A percentile compares a stretch with the other conserved stretches of the same genome.
These are phyloP conservation scores for Platanthera zijinensis DNA, from an alignment of 106 monocot genomes.

Conservation along the genomic window DNA sequence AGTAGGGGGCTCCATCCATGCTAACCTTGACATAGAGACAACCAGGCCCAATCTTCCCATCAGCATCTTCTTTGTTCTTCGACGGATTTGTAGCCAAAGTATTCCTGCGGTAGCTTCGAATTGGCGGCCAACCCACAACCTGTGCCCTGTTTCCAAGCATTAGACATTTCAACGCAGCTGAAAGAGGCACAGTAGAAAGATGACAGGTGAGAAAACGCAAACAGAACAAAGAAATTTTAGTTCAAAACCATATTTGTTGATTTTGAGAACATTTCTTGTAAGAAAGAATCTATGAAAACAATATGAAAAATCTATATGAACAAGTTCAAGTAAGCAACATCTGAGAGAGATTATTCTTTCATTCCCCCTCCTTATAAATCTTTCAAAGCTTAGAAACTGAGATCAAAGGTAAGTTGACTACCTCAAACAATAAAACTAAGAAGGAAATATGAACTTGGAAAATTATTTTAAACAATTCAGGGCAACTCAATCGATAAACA, in stretches of 20 bases:
- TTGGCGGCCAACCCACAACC: slow-evolving; percentile 74
- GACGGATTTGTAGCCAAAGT: slow-evolving; percentile 45
- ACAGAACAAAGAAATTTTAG: not conserved
- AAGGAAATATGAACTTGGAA: not conserved
- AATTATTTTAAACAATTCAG: not conserved
- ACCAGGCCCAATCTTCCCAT: slow-evolving; percentile 28
- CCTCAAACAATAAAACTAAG: not conserved
- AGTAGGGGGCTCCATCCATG: slow-evolving; percentile 68
- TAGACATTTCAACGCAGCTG: too few species aligned
- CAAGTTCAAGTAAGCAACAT: not conserved
- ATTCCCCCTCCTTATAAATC: not conserved
- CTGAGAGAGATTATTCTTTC: not conserved
- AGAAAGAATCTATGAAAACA: not conserved
- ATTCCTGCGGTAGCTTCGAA: slow-evolving; percentile 56
- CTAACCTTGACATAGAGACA: slow-evolving; percentile 64
- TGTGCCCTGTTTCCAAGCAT: slow-evolving; percentile 33
- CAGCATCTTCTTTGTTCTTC: slow-evolving; percentile 38
- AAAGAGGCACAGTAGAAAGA: not conserved
- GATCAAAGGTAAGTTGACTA: not conserved
- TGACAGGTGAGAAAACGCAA: not conserved
- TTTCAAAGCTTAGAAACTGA: not conserved
- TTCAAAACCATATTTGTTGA: not conserved
- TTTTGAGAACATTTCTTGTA: not conserved
- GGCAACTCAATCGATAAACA: not conserved
- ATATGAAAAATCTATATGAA: not conserved